phyloP scores from a whole-genome alignment of 2,329 filamentous ascomycete species.

The Grosmannia serpens region DNA sequence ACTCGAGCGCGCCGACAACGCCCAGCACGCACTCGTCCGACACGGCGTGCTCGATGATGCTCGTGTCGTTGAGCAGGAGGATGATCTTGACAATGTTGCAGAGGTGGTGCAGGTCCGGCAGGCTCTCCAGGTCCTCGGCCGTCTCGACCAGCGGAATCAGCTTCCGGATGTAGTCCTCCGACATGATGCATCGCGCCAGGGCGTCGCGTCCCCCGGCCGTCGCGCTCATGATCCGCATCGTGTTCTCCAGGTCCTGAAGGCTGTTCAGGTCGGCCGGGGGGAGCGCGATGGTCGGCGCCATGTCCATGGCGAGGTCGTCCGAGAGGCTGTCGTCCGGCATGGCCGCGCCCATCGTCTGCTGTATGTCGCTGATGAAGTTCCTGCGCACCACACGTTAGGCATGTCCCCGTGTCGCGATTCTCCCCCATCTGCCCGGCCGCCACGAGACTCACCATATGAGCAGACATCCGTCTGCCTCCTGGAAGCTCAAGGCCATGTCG shows the following conservation, averaged over 20 bases:
- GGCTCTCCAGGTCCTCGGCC: constrained; percentile 83
- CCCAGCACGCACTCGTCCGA: constrained; percentile 81
- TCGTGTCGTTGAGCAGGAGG: constrained; percentile 86
- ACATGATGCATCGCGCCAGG: constrained; percentile 75
- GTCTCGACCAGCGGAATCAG: constrained; percentile 75
- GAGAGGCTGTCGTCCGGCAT: constrained; percentile 70
- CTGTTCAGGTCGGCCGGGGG: constrained; percentile 73
- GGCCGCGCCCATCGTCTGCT: constrained; percentile 50
- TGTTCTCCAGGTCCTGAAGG: constrained; percentile 71
- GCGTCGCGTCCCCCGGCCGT: constrained; percentile 71
- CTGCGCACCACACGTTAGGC: constrained; percentile 29
- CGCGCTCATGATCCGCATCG: constrained; percentile 67
- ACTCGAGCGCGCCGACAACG: constrained; percentile 91
- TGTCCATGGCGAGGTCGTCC: constrained; percentile 72
- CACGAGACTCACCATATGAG: constrained; percentile 62
- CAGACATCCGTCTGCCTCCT: constrained; percentile 89
- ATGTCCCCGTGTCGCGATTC: neutral
- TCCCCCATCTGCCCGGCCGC: neutral
- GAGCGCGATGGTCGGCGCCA: constrained; percentile 57
- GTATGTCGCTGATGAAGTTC: constrained; percentile 83
- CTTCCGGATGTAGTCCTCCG: constrained; percentile 77
- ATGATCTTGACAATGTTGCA: constrained; percentile 98
- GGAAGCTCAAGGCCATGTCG: constrained; percentile 97
- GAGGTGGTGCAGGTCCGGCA: constrained; percentile 74
- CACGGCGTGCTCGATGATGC: constrained; percentile 88